Percentiles rank a stretch among this genome's conserved stretches.
Conservation (phyloP, 164 flowering plant species). For the Aristolochia contorta region DNA sequence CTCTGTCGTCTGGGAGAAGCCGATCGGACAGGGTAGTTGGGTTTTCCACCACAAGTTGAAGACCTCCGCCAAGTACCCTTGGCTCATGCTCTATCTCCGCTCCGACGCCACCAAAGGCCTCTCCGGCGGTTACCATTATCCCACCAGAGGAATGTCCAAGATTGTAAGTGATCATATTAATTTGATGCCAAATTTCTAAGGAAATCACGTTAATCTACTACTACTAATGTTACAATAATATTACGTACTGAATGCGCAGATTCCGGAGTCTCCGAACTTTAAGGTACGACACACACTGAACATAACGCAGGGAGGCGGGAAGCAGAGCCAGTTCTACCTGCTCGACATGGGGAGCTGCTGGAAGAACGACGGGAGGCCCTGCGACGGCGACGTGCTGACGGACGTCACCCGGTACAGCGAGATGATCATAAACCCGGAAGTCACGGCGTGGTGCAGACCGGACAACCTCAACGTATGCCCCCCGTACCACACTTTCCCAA, state of each 20-base stretch:
- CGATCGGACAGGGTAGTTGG: constrained; percentile 58
- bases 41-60: constrained; percentile 41
- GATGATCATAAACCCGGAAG: constrained; percentile 57
- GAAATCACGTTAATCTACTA: too few relatives aligned
- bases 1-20: constrained; percentile 56
- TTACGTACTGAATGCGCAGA: constrained; percentile 13
- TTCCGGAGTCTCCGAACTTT: constrained; percentile 32
- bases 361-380: constrained; percentile 42
- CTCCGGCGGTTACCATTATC: constrained; percentile 64
- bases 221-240: too few relatives aligned
- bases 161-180: constrained; percentile 41
- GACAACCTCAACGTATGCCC: constrained; percentile 30
- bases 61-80: constrained; percentile 67
- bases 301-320: constrained; percentile 27
- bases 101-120: constrained; percentile 53
- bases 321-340: constrained; percentile 33
- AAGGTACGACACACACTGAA: constrained; percentile 27
- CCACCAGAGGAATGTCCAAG: constrained; percentile 55
- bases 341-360: constrained; percentile 42
- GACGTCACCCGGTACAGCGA: constrained; percentile 64
- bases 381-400: constrained; percentile 48
- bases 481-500: constrained; percentile 46
- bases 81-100: constrained; percentile 72
- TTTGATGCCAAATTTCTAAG: too few relatives aligned
- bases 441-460: constrained; percentile 39